Evolutionary conservation across 345 rosid genomes (phyloP).

Genomic region (Microthlaspi erraticum): DNA sequence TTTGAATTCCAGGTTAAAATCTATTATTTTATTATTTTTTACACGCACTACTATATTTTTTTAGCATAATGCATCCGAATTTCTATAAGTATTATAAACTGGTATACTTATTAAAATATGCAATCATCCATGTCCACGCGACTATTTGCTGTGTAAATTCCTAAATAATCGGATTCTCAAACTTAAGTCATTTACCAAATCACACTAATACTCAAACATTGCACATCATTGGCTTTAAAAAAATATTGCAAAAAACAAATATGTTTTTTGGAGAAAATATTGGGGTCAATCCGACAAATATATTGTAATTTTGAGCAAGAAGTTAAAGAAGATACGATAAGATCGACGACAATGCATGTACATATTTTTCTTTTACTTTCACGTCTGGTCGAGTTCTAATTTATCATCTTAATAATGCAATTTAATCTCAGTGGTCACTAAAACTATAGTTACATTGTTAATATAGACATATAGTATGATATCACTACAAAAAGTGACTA

Average conservation of each 20-base stretch:
- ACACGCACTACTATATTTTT: no score
- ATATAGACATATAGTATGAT: no score
- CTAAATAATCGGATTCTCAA: neutral
- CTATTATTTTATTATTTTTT: no score
- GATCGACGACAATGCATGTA: conserved; percentile 42
- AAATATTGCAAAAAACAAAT: conserved; percentile 1
- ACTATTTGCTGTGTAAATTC: neutral
- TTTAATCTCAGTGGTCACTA: conserved; percentile 7
- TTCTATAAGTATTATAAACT: no score
- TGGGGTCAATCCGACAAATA: conserved; percentile 36
- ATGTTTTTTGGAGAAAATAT: neutral
- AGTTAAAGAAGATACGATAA: conserved; percentile 36
- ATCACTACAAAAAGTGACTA: no score
- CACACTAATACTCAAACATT: conserved; percentile 11
- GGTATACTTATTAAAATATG: no score
- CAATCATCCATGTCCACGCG: no score
- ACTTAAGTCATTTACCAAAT: conserved; percentile 6
- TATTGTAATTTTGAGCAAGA: conserved; percentile 29
- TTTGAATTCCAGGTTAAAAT: no score
- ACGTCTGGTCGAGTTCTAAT: conserved; percentile 38
- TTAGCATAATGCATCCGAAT: no score
- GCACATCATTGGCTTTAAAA: conserved; percentile 11
- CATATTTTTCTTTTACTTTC: conserved; percentile 30
- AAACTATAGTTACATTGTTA: no score
- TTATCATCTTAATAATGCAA: conserved; percentile 7